A percentile compares a stretch with the other conserved stretches of the same genome.
phyloP scores from a whole-genome alignment of 495 filamentous ascomycete genomes.

The Aspergillus hancockii region DNA sequence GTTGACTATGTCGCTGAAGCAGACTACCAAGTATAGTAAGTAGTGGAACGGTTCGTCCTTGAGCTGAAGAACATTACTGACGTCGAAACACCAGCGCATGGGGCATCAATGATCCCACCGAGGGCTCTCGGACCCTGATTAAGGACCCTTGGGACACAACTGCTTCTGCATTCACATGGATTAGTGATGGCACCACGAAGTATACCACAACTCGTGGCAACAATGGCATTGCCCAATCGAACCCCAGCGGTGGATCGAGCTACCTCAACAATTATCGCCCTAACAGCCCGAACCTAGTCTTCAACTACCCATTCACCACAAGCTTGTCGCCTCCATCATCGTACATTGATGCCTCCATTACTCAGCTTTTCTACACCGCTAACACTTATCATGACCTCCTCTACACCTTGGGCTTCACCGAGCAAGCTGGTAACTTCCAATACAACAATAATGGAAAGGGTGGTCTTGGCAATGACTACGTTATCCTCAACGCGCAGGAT shows the following conservation, averaged over 20 bases:
- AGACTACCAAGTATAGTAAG: conserved; percentile 18
- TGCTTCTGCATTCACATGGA: conserved; percentile 15
- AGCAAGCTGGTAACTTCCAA: conserved; percentile 57
- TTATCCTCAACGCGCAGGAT: conserved; percentile 56
- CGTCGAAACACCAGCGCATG: conserved; percentile 1
- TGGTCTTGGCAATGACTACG: conserved; percentile 48
- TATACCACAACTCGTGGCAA: conserved; percentile 16
- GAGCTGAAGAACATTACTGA: background rate
- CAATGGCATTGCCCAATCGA: conserved; percentile 15
- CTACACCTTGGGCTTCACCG: conserved; percentile 54
- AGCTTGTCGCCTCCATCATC: conserved; percentile 3
- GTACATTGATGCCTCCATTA: conserved; percentile 20
- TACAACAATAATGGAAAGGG: conserved; percentile 49
- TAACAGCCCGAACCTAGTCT: background rate
- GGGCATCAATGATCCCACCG: conserved; percentile 16
- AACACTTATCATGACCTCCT: conserved; percentile 56
- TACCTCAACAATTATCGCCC: conserved; percentile 14
- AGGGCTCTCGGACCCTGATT: conserved; percentile 10
- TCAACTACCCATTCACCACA: conserved; percentile 12
- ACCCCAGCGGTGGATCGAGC: conserved; percentile 7
- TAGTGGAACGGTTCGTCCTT: background rate
- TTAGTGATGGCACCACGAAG: conserved; percentile 5
- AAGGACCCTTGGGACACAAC: conserved; percentile 10
- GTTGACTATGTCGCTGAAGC: conserved; percentile 15
- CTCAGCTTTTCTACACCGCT: conserved; percentile 56